A percentile compares a stretch with the other conserved stretches of the same genome.
These are phyloP conservation scores for Leishmania tarentolae DNA, from an alignment of 208 protist genomes.

Conservation along the genomic window DNA sequence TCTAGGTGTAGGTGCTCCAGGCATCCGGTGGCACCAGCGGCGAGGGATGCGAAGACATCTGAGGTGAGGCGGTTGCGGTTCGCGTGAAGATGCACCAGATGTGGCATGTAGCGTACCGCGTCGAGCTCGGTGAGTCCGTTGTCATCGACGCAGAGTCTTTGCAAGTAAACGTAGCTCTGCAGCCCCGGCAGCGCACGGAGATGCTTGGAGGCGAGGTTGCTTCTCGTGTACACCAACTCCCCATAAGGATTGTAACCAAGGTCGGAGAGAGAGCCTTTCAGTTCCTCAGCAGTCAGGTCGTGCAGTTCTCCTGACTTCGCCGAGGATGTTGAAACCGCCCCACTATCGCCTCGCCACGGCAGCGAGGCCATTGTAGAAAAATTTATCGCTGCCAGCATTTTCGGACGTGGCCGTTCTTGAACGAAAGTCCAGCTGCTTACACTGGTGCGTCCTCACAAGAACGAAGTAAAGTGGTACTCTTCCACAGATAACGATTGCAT, in stretches of 20 bases:
- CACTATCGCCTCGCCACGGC: neutral
- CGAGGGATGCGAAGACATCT: constrained; percentile 51
- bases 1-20: constrained; percentile 70
- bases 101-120: constrained; percentile 44
- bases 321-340: neutral
- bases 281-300: constrained; percentile 7
- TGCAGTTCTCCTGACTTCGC: neutral
- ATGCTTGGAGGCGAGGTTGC: constrained; percentile 25
- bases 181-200: constrained; percentile 51
- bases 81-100: constrained; percentile 72
- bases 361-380: neutral
- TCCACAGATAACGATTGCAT: neutral
- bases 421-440: neutral
- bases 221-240: constrained; percentile 58
- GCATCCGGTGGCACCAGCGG: constrained; percentile 29
- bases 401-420: neutral
- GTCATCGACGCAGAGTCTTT: constrained; percentile 65
- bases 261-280: constrained; percentile 34
- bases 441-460: neutral
- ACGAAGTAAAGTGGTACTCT: neutral
- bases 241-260: constrained; percentile 68
- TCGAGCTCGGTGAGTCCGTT: constrained; percentile 64
- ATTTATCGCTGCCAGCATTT: neutral
- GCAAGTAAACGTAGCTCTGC: constrained; percentile 56
- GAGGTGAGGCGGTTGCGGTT: constrained; percentile 58